Conservation (phyloP, 2,329 filamentous ascomycete genomes). For the Aspergillus neotritici region DNA sequence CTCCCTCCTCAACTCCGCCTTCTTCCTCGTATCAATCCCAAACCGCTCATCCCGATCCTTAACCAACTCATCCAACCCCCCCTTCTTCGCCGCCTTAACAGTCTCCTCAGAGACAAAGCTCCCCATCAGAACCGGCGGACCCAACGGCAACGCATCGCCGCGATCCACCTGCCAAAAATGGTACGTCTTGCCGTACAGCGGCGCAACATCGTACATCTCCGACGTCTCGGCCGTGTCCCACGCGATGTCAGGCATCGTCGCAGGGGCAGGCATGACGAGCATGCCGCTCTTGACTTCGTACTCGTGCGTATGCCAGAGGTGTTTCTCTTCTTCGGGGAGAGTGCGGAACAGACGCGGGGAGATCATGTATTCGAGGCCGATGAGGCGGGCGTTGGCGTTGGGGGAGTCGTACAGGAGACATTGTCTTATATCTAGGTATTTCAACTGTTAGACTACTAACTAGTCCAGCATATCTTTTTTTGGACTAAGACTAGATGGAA, state of each 20-base stretch:
- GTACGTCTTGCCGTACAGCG: constrained; percentile 76
- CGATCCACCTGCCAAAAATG: constrained; percentile 82
- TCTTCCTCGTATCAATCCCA: constrained; percentile 47
- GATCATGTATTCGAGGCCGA: constrained; percentile 87
- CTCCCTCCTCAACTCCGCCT: constrained; percentile 49
- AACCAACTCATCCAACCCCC: constrained; percentile 35
- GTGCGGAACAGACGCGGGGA: constrained; percentile 61
- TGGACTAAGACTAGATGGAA: not conserved
- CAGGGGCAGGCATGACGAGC: constrained; percentile 38
- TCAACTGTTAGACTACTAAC: not conserved
- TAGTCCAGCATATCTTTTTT: too few relatives aligned
- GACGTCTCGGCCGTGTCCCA: constrained; percentile 74
- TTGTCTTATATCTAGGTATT: constrained; percentile 65
- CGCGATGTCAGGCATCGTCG: constrained; percentile 45
- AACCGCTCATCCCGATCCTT: constrained; percentile 51
- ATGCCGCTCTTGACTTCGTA: constrained; percentile 43
- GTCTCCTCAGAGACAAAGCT: constrained; percentile 43
- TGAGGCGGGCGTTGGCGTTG: constrained; percentile 61
- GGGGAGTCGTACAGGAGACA: constrained; percentile 78
- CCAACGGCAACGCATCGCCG: constrained; percentile 60
- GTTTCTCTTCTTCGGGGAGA: constrained; percentile 61
- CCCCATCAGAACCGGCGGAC: constrained; percentile 59
- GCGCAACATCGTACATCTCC: constrained; percentile 72
- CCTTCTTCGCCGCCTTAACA: constrained; percentile 19
- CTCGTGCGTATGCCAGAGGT: constrained; percentile 71